Conservation (phyloP, 2,329 filamentous ascomycete genomes). For the Onygenales sp. region DNA sequence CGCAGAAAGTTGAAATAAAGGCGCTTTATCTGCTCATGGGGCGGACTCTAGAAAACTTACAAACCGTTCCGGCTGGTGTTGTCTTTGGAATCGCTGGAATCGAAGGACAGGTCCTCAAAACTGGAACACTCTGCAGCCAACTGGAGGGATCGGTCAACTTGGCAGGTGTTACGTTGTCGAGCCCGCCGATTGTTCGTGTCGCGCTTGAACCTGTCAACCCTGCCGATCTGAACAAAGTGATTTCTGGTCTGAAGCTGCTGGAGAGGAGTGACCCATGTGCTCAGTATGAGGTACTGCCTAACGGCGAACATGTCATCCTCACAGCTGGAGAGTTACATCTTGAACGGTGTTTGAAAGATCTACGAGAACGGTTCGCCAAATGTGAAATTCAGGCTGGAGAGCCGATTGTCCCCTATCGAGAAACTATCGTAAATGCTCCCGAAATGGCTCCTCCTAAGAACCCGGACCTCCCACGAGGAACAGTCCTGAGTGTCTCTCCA, state of each 20-base stretch:
- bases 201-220: conserved; percentile 91
- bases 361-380: conserved; percentile 82
- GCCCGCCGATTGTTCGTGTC: conserved; percentile 88
- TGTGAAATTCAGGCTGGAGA: conserved; percentile 93
- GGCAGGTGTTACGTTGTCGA: conserved; percentile 70
- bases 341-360: conserved; percentile 85
- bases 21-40: conserved; percentile 96
- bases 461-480: conserved; percentile 76
- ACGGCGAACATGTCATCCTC: conserved; percentile 87
- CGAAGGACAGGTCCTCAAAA: conserved; percentile 89
- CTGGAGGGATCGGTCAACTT: conserved; percentile 81
- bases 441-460: conserved; percentile 89
- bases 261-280: conserved; percentile 95
- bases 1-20: conserved; percentile 73
- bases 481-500: conserved; percentile 62
- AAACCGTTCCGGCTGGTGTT: conserved; percentile 81
- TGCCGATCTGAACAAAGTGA: conserved; percentile 88
- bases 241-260: conserved; percentile 72
- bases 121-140: conserved; percentile 83
- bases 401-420: conserved; percentile 89
- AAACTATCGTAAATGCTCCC: conserved; percentile 76
- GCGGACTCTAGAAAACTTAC: conserved; percentile 69
- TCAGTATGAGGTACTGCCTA: conserved; percentile 85
- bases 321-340: conserved; percentile 92
- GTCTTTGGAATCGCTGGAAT: conserved; percentile 92